Percentiles rank a stretch among this genome's conserved stretches.
Conservation (phyloP, 441 rosid species). For the Croton setiger region DNA sequence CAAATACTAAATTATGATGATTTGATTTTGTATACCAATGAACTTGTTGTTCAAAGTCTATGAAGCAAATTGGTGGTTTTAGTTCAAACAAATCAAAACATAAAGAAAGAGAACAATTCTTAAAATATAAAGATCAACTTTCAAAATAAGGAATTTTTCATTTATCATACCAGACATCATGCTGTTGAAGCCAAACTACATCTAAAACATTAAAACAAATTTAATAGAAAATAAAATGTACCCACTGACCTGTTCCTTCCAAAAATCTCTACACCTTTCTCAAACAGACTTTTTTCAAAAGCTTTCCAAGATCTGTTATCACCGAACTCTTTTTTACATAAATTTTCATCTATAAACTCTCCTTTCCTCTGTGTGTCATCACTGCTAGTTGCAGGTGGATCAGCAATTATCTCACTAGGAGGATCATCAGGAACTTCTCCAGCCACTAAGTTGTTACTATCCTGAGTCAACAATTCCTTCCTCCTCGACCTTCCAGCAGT, state of each 20-base stretch:
- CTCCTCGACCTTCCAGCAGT: constrained; percentile 51
- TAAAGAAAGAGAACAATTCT: background rate
- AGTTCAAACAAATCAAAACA: background rate
- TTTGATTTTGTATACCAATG: background rate
- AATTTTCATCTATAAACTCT: constrained; percentile 63
- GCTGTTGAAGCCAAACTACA: background rate
- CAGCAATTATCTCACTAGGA: constrained; percentile 39
- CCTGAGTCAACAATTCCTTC: constrained; percentile 43
- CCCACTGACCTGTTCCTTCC: constrained; percentile 81
- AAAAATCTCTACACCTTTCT: constrained; percentile 91
- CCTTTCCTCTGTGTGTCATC: constrained; percentile 55
- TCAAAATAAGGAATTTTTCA: background rate
- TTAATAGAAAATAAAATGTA: constrained; percentile 2
- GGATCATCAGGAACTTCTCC: constrained; percentile 37
- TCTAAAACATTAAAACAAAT: background rate
- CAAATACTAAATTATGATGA: constrained; percentile 5
- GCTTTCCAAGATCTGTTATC: constrained; percentile 73
- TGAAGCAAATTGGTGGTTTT: background rate
- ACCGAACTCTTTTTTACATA: constrained; percentile 42
- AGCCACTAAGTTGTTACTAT: constrained; percentile 33
- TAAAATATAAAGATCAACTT: background rate
- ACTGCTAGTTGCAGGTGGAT: constrained; percentile 42
- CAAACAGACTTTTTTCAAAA: constrained; percentile 83
- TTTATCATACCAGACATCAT: background rate
- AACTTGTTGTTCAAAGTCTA: background rate